These are phyloP conservation scores for Larix sibirica DNA, from an alignment of 83 land plant species.

Conservation along the genomic window DNA sequence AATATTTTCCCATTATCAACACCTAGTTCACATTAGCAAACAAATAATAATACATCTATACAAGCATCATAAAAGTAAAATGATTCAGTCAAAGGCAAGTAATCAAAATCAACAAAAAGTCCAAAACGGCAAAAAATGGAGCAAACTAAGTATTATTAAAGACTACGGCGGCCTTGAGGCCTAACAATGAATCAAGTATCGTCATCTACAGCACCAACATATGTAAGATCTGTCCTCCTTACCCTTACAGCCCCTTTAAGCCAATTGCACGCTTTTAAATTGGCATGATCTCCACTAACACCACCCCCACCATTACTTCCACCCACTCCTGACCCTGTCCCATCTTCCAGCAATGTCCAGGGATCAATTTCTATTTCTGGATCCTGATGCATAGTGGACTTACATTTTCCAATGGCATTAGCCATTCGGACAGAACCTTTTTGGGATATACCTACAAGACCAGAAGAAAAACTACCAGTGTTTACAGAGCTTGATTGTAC, in stretches of 20 bases:
- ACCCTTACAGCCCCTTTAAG: conserved; percentile 93
- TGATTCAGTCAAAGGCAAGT: conserved; percentile 9
- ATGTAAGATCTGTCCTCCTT: conserved; percentile 88
- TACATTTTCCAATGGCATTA: conserved; percentile 51
- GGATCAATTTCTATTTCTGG: conserved; percentile 84
- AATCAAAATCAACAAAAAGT: conserved; percentile 5
- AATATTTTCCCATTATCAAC: background rate
- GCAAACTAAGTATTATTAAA: conserved; percentile 18
- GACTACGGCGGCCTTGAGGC: conserved; percentile 13
- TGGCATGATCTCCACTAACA: conserved; percentile 62
- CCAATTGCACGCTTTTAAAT: conserved; percentile 76
- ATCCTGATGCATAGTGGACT: conserved; percentile 47
- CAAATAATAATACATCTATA: conserved; percentile 3
- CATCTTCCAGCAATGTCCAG: conserved; percentile 93
- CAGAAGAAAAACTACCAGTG: conserved; percentile 15
- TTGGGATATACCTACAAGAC: conserved; percentile 29
- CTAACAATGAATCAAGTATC: conserved; percentile 69
- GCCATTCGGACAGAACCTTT: conserved; percentile 26
- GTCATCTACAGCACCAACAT: conserved; percentile 88
- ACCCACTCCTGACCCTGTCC: conserved; percentile 52
- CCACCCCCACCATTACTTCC: conserved; percentile 24
- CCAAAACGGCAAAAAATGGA: conserved; percentile 11
- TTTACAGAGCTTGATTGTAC: conserved; percentile 33
- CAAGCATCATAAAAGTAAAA: conserved; percentile 6
- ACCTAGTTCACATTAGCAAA: background rate